Evolutionary conservation across 2,329 filamentous ascomycete genomes (phyloP), one percentile per base, ranked within the genome.

Genomic region (Fusarium mundagurra): DNA sequence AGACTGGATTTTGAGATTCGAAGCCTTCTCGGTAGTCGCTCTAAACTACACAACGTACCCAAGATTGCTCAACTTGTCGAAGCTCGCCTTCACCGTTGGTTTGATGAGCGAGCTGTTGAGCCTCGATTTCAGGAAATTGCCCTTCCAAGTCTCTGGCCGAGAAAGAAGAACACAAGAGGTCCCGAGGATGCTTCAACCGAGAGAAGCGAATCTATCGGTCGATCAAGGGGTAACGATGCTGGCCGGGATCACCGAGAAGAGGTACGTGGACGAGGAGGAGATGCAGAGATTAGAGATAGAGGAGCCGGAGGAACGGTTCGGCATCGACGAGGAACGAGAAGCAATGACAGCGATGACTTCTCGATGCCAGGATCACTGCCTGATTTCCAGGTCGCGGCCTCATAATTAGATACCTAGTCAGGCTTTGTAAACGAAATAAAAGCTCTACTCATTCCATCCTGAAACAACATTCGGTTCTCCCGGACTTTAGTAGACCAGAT

Each of bases 1-100:
- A 88, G 94, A 33, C 87, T 97, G 27, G 94, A 96, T 81, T 92
- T 97, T 72, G 94, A 92, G 8, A 93, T 96, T 34, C 89, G 93
- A 71, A 95, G 93, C 61, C 87, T 96, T 20, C 89, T 97, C 10
- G 94, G 94, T 41, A 94, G 92, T 67, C 89, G 94, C n/a, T 93
- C 92, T 7, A 88, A 93, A 22, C 84, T 97, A 7, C 93, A 96
- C 79, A 94, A 97, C 80, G 93, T 97, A 3, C 94, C 94, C 34
- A 97, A 97, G 81, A 96, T 97, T 77, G 94, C 94, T 1, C 93
- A 96, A 81, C 86, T 97, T 4, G 91, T 97, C 45, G 94, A 97
- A 83, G 89, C 91, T 9, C 88, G 93, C 24, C 87, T 97, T 22
- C 94, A 96, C 82, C 90, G 91, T 62, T 97, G 94, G 94, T 96